Conservation (phyloP, 345 rosid species). For the Trapa incisa region DNA sequence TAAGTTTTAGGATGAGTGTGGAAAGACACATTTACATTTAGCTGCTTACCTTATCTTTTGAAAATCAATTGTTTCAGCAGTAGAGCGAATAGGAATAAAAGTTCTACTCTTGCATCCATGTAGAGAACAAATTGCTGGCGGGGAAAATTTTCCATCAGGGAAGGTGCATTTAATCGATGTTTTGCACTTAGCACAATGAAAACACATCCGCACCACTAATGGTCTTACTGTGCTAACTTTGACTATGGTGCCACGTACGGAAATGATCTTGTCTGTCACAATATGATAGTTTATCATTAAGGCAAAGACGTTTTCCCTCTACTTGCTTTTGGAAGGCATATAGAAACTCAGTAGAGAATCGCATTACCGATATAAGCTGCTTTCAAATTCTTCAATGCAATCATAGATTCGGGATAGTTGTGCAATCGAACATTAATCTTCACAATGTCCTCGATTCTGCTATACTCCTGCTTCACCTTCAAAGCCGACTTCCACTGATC, state of each 20-base stretch:
- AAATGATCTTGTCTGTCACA: slow-evolving; percentile 76
- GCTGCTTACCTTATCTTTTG: slow-evolving; percentile 72
- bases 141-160: slow-evolving; percentile 86
- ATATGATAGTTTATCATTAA: neutral
- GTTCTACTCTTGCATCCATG: slow-evolving; percentile 82
- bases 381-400: slow-evolving; percentile 71
- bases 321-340: neutral
- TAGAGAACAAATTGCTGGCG: slow-evolving; percentile 51
- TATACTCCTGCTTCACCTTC: slow-evolving; percentile 22
- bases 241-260: slow-evolving; percentile 76
- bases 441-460: slow-evolving; percentile 29
- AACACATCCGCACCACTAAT: slow-evolving; percentile 57
- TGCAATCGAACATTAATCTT: slow-evolving; percentile 65
- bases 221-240: slow-evolving; percentile 89
- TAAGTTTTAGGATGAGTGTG: neutral
- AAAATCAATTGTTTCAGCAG: slow-evolving; percentile 69
- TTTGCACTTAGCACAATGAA: slow-evolving; percentile 69
- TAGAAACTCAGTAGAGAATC: neutral
- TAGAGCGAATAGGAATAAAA: slow-evolving; percentile 63
- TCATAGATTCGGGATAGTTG: slow-evolving; percentile 70
- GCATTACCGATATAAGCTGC: slow-evolving; percentile 89
- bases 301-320: neutral
- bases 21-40: neutral
- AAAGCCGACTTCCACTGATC: slow-evolving; percentile 26
- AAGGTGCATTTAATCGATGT: slow-evolving; percentile 46